Base-by-base conservation (phyloP, 1,139 yeast genomes). In the Zygosaccharomyces sapae region DNA sequence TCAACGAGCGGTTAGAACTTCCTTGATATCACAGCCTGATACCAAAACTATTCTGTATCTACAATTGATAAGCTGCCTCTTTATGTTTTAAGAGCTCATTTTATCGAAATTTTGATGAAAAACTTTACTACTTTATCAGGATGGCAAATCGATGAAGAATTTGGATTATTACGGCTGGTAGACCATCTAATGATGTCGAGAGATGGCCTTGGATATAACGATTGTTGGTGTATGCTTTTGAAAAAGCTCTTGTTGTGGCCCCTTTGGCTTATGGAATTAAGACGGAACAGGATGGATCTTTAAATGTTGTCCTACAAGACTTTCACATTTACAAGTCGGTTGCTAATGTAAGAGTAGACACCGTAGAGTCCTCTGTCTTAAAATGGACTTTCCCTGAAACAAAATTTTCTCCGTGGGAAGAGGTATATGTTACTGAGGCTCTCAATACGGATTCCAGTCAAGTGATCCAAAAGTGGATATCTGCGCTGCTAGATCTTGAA, bases 391-490 rank as follows among this genome's bases (percentile, higher is more conserved):
- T 37, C 10, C 45, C 22, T 27, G 24, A 10, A 22, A 27, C 29
- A n/a, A 39, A 39, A n/a, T 35, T 30, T 12, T 29, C 29, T 29
- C 18, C 33, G 7, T 40, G 39, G 24, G 43, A 25, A 19, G 48
- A 27, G 24, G 24, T 52, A 24, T 57, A 44, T 35, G 42, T 56
- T 24, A 58, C 55, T 13, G 62, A 59, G 49, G 45, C 46, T 9
- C 29, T 47, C 1, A 42, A 52, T 27, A 47, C 47, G 2, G 45
- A 50, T 27, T 38, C 55, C 3, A 59, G 58, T 38, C 51, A 57
- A 43, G 47, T 57, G n/a, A 51, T 62, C n/a, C 61, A 62, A 46
- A 63, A 64, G 51, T 65, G 69, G 69, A 59, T 63, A 4, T 55
- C 65, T 1, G 67, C 60, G 0, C 42, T 65, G 9, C 47, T 62